Evolutionary conservation across 495 filamentous ascomycete species (phyloP).

Genomic region (Acidomyces sp.): DNA sequence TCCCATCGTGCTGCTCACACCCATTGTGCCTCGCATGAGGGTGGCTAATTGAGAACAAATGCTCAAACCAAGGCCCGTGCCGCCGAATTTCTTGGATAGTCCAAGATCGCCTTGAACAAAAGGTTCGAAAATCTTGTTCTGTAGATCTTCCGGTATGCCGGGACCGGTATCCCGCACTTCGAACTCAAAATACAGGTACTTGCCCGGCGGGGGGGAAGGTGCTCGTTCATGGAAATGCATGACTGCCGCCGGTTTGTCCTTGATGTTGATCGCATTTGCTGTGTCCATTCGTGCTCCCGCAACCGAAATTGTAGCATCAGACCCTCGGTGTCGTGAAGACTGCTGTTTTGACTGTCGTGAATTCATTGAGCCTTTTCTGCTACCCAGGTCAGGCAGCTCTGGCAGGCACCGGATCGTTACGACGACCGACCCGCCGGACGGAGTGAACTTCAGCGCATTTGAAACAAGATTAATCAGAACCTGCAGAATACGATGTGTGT

Average conservation of each 20-base stretch:
- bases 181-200: slow-evolving; percentile 61
- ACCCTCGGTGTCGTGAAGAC: slow-evolving; percentile 8
- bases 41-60: slow-evolving; percentile 77
- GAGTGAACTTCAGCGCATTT: slow-evolving; percentile 89
- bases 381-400: slow-evolving; percentile 6
- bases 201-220: slow-evolving; percentile 49
- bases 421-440: slow-evolving; percentile 56
- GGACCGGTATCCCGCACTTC: slow-evolving; percentile 83
- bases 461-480: slow-evolving; percentile 86
- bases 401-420: slow-evolving; percentile 54
- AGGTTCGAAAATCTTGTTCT: slow-evolving; percentile 76
- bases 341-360: slow-evolving; percentile 21
- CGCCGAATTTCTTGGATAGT: slow-evolving; percentile 78
- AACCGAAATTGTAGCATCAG: slow-evolving; percentile 8
- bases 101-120: slow-evolving; percentile 87
- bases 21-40: slow-evolving; percentile 68
- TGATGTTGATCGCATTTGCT: slow-evolving; percentile 26
- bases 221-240: slow-evolving; percentile 43
- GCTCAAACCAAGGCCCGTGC: slow-evolving; percentile 78
- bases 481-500: slow-evolving; percentile 76
- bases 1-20: slow-evolving; percentile 57
- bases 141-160: slow-evolving; percentile 67
- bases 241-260: slow-evolving; percentile 37
- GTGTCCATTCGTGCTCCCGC: slow-evolving; percentile 19
- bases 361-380: slow-evolving; percentile 7